These are phyloP conservation scores for Niebla homalea DNA, from an alignment of 495 filamentous ascomycete species.

Conservation along the genomic window DNA sequence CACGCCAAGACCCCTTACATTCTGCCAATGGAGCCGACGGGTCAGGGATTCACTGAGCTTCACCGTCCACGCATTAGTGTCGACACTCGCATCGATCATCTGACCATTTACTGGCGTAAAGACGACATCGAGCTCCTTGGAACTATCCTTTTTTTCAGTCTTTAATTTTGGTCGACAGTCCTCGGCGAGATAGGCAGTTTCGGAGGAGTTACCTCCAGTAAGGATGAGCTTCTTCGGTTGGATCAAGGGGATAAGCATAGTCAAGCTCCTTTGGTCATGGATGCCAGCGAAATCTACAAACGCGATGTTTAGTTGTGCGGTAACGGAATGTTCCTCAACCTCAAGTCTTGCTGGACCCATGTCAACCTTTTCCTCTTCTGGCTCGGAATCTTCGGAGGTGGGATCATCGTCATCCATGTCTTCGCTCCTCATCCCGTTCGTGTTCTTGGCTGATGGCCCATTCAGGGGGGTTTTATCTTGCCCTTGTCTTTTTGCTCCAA, in stretches of 20 bases:
- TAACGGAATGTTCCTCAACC: slow-evolving; percentile 43
- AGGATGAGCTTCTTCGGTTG: slow-evolving; percentile 88
- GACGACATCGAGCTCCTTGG: slow-evolving; percentile 41
- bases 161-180: slow-evolving; percentile 68
- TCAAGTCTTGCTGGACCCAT: slow-evolving; percentile 65
- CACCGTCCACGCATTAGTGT: slow-evolving; percentile 94
- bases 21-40: slow-evolving; percentile 83
- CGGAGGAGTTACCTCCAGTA: slow-evolving; percentile 61
- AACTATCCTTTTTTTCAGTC: slow-evolving; percentile 29
- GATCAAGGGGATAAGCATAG: slow-evolving; percentile 90
- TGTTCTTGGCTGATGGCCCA: slow-evolving; percentile 7
- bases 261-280: slow-evolving; percentile 81
- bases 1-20: slow-evolving; percentile 75
- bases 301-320: slow-evolving; percentile 58
- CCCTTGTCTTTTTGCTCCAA: slow-evolving; percentile 34
- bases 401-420: slow-evolving; percentile 31
- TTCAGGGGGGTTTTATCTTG: slow-evolving; percentile 30
- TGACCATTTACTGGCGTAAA: slow-evolving; percentile 65
- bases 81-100: slow-evolving; percentile 77
- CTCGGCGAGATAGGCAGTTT: slow-evolving; percentile 61
- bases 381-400: slow-evolving; percentile 31
- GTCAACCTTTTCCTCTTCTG: slow-evolving; percentile 32
- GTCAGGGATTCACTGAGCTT: slow-evolving; percentile 75
- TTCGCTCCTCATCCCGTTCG: slow-evolving; percentile 23
- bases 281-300: slow-evolving; percentile 87